Percentiles rank a stretch among this genome's conserved stretches.
These are phyloP conservation scores for Mycena sanguinolenta DNA, from an alignment of 768 basidiomycete genomes.

Conservation along the genomic window DNA sequence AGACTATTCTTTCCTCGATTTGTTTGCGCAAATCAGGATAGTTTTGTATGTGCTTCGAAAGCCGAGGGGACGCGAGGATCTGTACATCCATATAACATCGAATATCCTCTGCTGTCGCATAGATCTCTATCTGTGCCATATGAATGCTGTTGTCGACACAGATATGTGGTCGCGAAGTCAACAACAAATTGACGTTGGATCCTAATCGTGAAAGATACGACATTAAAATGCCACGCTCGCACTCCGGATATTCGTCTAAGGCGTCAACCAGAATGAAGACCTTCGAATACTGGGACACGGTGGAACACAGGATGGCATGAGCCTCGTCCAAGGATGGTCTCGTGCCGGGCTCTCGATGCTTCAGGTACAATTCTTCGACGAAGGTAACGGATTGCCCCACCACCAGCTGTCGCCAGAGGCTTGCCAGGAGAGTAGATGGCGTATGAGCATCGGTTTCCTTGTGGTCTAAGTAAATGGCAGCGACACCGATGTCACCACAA, in stretches of 20 bases:
- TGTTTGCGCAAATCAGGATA: background rate
- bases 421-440: too few species aligned
- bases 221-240: too few species aligned
- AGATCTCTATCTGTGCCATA: background rate
- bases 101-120: constrained; percentile 7
- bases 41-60: background rate
- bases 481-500: background rate
- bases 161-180: constrained; percentile 20
- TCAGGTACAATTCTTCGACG: background rate
- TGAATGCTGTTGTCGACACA: background rate
- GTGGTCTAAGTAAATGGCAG: constrained; percentile 4
- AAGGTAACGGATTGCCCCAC: background rate
- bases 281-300: background rate
- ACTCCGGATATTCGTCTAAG: constrained; percentile 21
- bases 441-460: too few species aligned
- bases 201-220: background rate
- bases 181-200: constrained; percentile 2
- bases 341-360: constrained; percentile 4
- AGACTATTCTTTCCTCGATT: too few species aligned
- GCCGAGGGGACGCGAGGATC: background rate
- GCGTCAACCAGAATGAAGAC: constrained; percentile 20
- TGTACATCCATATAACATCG: background rate
- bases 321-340: background rate
- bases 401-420: too few species aligned
- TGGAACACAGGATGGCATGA: too few species aligned